Conservation (phyloP, 1,284 basidiomycete genomes). For the Kalmanozyma brasiliensis region DNA sequence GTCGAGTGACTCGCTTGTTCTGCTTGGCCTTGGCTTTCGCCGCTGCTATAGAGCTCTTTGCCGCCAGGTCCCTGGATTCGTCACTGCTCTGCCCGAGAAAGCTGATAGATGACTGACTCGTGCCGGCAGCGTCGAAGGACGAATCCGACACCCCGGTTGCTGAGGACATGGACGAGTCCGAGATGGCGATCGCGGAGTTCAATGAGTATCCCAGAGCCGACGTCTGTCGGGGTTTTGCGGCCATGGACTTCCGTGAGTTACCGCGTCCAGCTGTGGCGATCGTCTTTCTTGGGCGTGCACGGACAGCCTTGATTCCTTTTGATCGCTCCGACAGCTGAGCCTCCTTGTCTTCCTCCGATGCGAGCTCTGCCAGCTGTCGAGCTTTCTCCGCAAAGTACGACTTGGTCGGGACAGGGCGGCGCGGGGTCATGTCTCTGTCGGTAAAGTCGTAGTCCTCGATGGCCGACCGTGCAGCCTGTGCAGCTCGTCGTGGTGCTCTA, state of each 20-base stretch:
- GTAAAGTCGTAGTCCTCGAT: constrained; percentile 47
- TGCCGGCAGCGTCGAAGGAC: constrained; percentile 16
- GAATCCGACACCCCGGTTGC: constrained; percentile 11
- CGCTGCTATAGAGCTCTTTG: background rate
- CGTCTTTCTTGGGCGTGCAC: background rate
- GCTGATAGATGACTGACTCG: constrained; percentile 27
- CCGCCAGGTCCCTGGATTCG: background rate
- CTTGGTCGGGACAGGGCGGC: constrained; percentile 41
- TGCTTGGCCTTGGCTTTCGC: constrained; percentile 19
- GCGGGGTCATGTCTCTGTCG: constrained; percentile 44
- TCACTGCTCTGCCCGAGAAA: constrained; percentile 12
- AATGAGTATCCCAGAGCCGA: background rate
- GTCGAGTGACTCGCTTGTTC: constrained; percentile 18
- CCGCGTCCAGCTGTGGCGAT: background rate
- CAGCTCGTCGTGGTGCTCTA: constrained; percentile 35
- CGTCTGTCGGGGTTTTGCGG: constrained; percentile 12
- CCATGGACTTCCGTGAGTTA: constrained; percentile 20
- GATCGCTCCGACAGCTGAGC: constrained; percentile 2
- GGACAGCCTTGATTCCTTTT: too few relatives aligned
- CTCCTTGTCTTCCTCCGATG: constrained; percentile 9
- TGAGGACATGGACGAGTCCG: constrained; percentile 25
- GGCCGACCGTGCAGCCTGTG: constrained; percentile 35
- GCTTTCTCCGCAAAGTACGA: constrained; percentile 44
- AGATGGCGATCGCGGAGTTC: constrained; percentile 10
- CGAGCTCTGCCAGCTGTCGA: constrained; percentile 30